Conservation (phyloP, 352 stramenopile species). For the Aphanomyces euteiches region DNA sequence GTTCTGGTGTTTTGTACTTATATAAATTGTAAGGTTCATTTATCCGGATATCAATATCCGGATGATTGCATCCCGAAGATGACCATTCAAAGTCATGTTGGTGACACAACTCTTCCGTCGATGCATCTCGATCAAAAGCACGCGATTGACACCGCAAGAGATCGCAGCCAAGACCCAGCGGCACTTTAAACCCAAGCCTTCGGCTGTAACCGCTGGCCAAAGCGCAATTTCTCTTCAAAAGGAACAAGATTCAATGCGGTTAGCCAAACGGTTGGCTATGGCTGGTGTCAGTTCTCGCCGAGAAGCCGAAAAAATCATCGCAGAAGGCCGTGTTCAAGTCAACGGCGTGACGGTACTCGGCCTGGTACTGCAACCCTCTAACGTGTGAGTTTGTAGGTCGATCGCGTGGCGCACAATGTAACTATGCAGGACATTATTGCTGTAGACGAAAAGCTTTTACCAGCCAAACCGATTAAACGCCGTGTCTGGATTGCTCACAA, state of each 20-base stretch:
- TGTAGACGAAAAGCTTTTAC: slow-evolving; percentile 53
- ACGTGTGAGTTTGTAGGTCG: too few species aligned
- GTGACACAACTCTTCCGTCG: neutral
- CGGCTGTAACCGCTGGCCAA: too few species aligned
- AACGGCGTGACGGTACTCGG: slow-evolving; percentile 54
- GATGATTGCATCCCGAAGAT: neutral
- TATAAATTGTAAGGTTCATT: neutral
- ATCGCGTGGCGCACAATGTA: slow-evolving; percentile 35
- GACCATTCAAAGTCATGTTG: slow-evolving; percentile 8
- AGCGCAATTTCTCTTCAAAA: too few species aligned
- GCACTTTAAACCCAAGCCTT: neutral
- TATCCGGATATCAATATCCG: slow-evolving; percentile 7
- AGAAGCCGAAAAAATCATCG: slow-evolving; percentile 80
- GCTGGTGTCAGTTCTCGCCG: slow-evolving; percentile 75
- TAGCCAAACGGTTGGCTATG: slow-evolving; percentile 83
- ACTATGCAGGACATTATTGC: slow-evolving; percentile 51
- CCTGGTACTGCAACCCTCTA: too few species aligned
- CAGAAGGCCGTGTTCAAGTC: slow-evolving; percentile 62
- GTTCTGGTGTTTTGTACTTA: neutral
- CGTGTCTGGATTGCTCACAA: slow-evolving; percentile 89
- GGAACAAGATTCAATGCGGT: slow-evolving; percentile 36
- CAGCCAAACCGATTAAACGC: slow-evolving; percentile 36
- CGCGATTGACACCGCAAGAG: slow-evolving; percentile 28
- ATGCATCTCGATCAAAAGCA: slow-evolving; percentile 38
- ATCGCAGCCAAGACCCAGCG: slow-evolving; percentile 26